phyloP scores from a whole-genome alignment of 345 rosid genomes.

The Triadica sebifera region DNA sequence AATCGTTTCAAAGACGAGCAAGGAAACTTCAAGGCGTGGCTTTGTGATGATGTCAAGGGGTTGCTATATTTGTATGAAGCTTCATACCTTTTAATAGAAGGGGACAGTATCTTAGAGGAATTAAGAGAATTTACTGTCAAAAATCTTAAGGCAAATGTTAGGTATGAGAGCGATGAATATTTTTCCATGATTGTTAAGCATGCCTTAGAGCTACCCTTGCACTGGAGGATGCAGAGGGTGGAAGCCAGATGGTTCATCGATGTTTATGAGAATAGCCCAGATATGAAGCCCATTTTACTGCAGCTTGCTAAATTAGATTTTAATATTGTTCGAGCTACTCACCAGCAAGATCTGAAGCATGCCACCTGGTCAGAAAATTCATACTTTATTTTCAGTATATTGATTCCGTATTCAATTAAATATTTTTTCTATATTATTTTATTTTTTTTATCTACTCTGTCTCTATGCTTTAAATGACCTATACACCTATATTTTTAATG shows the following conservation, averaged over 20 bases:
- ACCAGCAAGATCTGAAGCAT: conserved; percentile 43
- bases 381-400: not conserved
- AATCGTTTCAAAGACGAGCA: conserved; percentile 14
- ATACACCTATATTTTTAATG: no score
- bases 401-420: no score
- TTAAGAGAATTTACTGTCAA: conserved; percentile 15
- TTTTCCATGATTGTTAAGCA: conserved; percentile 27
- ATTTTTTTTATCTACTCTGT: no score
- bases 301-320: conserved; percentile 48
- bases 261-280: conserved; percentile 21
- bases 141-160: conserved; percentile 1
- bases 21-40: conserved; percentile 2
- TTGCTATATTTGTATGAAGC: conserved; percentile 23
- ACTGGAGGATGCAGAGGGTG: conserved; percentile 43
- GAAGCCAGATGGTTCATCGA: conserved; percentile 54
- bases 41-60: conserved; percentile 18
- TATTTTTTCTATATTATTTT: no score
- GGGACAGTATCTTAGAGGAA: conserved; percentile 18
- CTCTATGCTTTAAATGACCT: no score
- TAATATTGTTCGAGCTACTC: conserved; percentile 38
- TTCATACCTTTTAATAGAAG: conserved; percentile 10
- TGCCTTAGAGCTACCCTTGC: conserved; percentile 35
- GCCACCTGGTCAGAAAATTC: conserved; percentile 26
- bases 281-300: conserved; percentile 29
- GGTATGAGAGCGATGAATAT: not conserved